Evolutionary conservation across 2,329 filamentous ascomycete genomes (phyloP).

Genomic region (Alternaria rosae): DNA sequence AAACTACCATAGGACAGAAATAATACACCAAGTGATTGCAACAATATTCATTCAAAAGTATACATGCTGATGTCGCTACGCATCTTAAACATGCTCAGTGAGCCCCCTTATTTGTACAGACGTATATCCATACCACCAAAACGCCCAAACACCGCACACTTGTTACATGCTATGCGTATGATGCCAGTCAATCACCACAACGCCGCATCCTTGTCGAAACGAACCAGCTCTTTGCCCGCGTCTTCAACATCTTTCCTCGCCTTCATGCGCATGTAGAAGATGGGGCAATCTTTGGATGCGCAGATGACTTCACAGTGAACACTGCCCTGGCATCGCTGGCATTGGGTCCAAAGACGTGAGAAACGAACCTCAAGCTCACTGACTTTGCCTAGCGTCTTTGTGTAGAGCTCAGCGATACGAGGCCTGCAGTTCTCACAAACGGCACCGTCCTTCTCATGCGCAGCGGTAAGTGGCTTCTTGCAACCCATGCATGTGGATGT

Average conservation of each 20-base stretch:
- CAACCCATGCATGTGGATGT: slow-evolving; percentile 98
- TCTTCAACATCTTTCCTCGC: slow-evolving; percentile 99
- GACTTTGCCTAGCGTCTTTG: slow-evolving; percentile 85
- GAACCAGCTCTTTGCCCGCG: slow-evolving; percentile 83
- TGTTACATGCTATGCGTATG: neutral
- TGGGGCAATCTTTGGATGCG: slow-evolving; percentile 93
- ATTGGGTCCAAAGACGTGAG: slow-evolving; percentile 94
- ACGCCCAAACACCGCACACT: slow-evolving; percentile 10
- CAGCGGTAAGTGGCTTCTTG: slow-evolving; percentile 89
- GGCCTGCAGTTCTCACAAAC: slow-evolving; percentile 87
- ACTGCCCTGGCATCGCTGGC: slow-evolving; percentile 95
- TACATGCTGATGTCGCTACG: slow-evolving; percentile 2
- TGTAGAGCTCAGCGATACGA: slow-evolving; percentile 90
- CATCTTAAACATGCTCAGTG: neutral
- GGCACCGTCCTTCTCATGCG: slow-evolving; percentile 81
- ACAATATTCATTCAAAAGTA: neutral
- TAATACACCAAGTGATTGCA: neutral
- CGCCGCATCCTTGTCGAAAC: slow-evolving; percentile 87
- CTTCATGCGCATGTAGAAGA: slow-evolving; percentile 99
- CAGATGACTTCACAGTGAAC: slow-evolving; percentile 99
- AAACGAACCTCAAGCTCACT: slow-evolving; percentile 94
- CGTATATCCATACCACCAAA: slow-evolving; percentile 1
- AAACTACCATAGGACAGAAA: neutral
- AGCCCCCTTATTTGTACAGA: neutral
- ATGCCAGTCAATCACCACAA: slow-evolving; percentile 61